Evolutionary conservation across 768 basidiomycete genomes (phyloP).

Genomic region (Tylopilus intermedius): DNA sequence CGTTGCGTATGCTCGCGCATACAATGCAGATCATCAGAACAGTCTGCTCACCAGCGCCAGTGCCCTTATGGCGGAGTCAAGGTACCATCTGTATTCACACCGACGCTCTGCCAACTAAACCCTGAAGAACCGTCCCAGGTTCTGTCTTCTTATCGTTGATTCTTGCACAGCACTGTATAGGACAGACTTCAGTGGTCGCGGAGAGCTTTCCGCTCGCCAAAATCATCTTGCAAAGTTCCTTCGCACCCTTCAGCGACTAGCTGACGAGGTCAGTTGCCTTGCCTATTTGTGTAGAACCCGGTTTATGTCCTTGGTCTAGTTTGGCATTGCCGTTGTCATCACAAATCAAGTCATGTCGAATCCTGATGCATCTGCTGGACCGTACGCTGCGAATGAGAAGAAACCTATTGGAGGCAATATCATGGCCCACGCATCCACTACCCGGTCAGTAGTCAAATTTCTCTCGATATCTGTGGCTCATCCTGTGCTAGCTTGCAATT

Average conservation of each 20-base stretch:
- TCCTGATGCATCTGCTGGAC: slow-evolving; percentile 88
- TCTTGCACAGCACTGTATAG: slow-evolving; percentile 94
- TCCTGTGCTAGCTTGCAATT: slow-evolving; percentile 63
- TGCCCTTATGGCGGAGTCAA: slow-evolving; percentile 98
- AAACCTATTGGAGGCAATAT: slow-evolving; percentile 99
- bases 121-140: slow-evolving; percentile 46
- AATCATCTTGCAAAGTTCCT: slow-evolving; percentile 95
- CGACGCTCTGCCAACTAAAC: not conserved
- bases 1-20: slow-evolving; percentile 95
- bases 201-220: slow-evolving; percentile 91
- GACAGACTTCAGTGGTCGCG: slow-evolving; percentile 92
- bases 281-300: slow-evolving; percentile 1
- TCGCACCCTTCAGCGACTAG: slow-evolving; percentile 85
- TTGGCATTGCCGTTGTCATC: slow-evolving; percentile 94
- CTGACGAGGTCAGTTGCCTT: slow-evolving; percentile 75
- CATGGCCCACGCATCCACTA: slow-evolving; percentile 97
- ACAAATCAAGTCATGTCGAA: slow-evolving; percentile 99
- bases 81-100: slow-evolving; percentile 46
- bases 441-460: slow-evolving; percentile 51
- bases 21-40: slow-evolving; percentile 97
- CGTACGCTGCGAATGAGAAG: slow-evolving; percentile 87
- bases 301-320: slow-evolving; percentile 45
- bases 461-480: slow-evolving; percentile 5
- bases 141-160: slow-evolving; percentile 93
- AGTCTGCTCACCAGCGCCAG: slow-evolving; percentile 85